These are phyloP conservation scores for Microthlaspi erraticum DNA, from an alignment of 345 rosid species.

Conservation along the genomic window DNA sequence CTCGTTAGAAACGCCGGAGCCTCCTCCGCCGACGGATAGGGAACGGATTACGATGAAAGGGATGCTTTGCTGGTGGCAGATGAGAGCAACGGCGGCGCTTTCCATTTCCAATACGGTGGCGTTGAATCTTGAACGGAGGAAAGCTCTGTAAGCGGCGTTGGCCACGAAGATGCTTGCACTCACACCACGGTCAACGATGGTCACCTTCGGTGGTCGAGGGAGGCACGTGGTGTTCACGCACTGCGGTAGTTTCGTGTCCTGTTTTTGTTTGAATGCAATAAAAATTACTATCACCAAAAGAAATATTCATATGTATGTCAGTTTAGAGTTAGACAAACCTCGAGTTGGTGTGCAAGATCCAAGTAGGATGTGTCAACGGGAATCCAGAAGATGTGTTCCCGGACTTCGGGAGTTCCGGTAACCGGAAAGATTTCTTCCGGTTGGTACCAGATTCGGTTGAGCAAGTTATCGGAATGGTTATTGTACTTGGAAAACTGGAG, in stretches of 20 bases:
- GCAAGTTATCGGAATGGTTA: slow-evolving; percentile 48
- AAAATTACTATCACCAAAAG: neutral
- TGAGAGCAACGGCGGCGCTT: slow-evolving; percentile 69
- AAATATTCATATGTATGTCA: neutral
- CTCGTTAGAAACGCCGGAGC: slow-evolving; percentile 63
- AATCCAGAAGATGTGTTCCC: slow-evolving; percentile 70
- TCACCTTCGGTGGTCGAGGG: slow-evolving; percentile 57
- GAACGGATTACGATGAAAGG: slow-evolving; percentile 67
- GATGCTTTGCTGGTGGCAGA: slow-evolving; percentile 55
- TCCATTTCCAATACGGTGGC: slow-evolving; percentile 79
- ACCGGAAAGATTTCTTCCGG: slow-evolving; percentile 78
- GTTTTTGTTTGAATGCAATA: neutral
- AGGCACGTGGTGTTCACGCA: slow-evolving; percentile 76
- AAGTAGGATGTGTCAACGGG: slow-evolving; percentile 59
- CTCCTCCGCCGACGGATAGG: slow-evolving; percentile 87
- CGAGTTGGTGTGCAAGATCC: slow-evolving; percentile 47
- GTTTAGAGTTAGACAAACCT: slow-evolving; percentile 45
- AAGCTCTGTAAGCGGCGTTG: slow-evolving; percentile 64
- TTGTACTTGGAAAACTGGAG: slow-evolving; percentile 51
- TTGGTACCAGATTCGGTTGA: slow-evolving; percentile 76
- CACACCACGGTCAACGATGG: slow-evolving; percentile 58
- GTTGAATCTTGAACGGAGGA: slow-evolving; percentile 61
- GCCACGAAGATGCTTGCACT: slow-evolving; percentile 61
- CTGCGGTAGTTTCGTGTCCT: slow-evolving; percentile 53
- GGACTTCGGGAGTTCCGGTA: slow-evolving; percentile 66